phyloP scores from a whole-genome alignment of 345 rosid species.

The Adansonia digitata region DNA sequence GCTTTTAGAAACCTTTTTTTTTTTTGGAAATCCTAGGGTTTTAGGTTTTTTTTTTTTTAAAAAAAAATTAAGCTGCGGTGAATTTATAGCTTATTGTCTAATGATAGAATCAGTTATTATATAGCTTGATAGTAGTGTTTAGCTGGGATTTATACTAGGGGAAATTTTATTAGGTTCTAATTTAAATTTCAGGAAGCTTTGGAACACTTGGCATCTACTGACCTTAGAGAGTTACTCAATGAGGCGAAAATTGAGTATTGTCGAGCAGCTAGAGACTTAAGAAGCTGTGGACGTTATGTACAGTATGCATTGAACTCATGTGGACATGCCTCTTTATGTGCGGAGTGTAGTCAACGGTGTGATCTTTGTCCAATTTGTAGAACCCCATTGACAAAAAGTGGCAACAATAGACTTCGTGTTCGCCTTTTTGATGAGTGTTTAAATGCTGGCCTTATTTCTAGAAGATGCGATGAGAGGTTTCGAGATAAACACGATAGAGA shows the following conservation, averaged over 20 bases:
- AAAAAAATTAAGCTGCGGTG: neutral
- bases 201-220: slow-evolving; percentile 68
- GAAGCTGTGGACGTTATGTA: slow-evolving; percentile 81
- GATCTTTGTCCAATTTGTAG: slow-evolving; percentile 92
- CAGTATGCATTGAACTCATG: slow-evolving; percentile 63
- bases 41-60: neutral
- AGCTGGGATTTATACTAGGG: neutral
- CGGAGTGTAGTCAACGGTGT: slow-evolving; percentile 74
- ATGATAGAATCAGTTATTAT: neutral
- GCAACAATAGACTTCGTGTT: slow-evolving; percentile 34
- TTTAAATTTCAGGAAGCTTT: slow-evolving; percentile 69
- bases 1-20: neutral
- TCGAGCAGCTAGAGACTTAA: slow-evolving; percentile 89
- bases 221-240: slow-evolving; percentile 63
- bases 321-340: slow-evolving; percentile 89
- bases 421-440: slow-evolving; percentile 82
- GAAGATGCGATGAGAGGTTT: slow-evolving; percentile 47
- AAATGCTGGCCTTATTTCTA: slow-evolving; percentile 76
- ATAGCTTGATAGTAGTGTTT: neutral
- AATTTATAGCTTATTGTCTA: neutral
- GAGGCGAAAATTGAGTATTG: slow-evolving; percentile 89
- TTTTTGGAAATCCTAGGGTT: neutral
- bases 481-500: slow-evolving; percentile 56
- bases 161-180: slow-evolving; percentile 10
- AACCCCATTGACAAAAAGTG: slow-evolving; percentile 39